Evolutionary conservation across 352 stramenopile genomes (phyloP).

Genomic region (Elongisporangium senticosum): DNA sequence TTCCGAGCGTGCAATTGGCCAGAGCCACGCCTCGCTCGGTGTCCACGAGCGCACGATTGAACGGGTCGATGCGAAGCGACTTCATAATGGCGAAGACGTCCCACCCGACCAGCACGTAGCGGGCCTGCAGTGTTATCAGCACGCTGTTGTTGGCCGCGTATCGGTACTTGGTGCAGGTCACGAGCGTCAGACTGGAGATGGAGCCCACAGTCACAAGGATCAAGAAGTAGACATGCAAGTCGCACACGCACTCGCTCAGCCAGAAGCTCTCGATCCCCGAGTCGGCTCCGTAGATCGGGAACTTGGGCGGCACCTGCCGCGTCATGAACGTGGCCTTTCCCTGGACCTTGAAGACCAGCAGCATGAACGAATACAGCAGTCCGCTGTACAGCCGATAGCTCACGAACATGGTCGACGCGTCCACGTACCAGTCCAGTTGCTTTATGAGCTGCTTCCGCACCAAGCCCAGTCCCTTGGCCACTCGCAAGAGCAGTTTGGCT

Average conservation of each 20-base stretch:
- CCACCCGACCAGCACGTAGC: conserved; percentile 48
- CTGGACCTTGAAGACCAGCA: conserved; percentile 24
- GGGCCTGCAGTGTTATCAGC: conserved; percentile 35
- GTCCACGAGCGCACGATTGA: conserved; percentile 10
- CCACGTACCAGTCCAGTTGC: conserved; percentile 43
- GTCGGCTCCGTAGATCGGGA: conserved; percentile 30
- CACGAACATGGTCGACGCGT: conserved; percentile 38
- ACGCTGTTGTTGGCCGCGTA: conserved; percentile 39
- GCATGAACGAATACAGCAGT: conserved; percentile 37
- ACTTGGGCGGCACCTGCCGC: conserved; percentile 17
- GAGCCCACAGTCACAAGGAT: conserved; percentile 7
- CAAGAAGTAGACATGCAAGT: conserved; percentile 20
- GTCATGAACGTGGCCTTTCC: conserved; percentile 42
- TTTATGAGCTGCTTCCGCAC: conserved; percentile 20
- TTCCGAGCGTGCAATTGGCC: conserved; percentile 32
- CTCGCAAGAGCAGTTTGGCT: conserved; percentile 24
- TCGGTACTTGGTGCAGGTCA: conserved; percentile 27
- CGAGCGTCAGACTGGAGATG: conserved; percentile 25
- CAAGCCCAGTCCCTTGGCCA: conserved; percentile 26
- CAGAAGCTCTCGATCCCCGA: conserved; percentile 37
- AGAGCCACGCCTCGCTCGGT: conserved; percentile 5
- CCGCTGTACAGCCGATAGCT: conserved; percentile 62
- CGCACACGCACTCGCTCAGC: conserved; percentile 48
- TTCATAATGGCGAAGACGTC: conserved; percentile 27
- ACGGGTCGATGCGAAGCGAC: conserved; percentile 41